phyloP scores from a whole-genome alignment of 805 yeast genomes.

The Lipomyces japonicus region DNA sequence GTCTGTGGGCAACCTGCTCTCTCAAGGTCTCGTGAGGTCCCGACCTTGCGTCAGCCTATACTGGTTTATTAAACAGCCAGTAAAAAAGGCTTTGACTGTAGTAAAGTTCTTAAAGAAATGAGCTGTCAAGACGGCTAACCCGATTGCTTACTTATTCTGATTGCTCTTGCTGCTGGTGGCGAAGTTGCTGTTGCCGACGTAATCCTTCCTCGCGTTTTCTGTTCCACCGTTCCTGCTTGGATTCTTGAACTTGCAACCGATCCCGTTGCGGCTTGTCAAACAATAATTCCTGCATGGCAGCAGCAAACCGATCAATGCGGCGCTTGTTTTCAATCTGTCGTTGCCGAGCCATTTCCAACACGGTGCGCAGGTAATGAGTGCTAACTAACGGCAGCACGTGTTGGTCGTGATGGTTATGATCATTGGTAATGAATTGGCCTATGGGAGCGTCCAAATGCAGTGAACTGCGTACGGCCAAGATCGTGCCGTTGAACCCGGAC shows the following conservation, averaged over 20 bases:
- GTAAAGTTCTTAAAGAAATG: no score
- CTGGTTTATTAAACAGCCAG: no score
- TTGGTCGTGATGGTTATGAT: conserved; percentile 24
- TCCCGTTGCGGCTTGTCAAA: neutral
- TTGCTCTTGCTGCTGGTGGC: neutral
- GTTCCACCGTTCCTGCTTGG: conserved; percentile 18
- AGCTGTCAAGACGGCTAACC: no score
- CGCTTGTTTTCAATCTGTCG: conserved; percentile 63
- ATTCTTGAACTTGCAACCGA: conserved; percentile 4
- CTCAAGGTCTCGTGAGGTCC: no score
- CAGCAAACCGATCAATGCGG: conserved; percentile 43
- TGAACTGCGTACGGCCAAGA: conserved; percentile 73
- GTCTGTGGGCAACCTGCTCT: no score
- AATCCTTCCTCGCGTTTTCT: conserved; percentile 21
- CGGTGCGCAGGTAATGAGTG: conserved; percentile 48
- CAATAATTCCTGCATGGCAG: neutral
- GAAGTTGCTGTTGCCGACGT: conserved; percentile 10
- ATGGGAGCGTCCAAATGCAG: conserved; percentile 74
- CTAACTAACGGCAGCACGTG: conserved; percentile 45
- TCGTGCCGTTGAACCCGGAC: conserved; percentile 76
- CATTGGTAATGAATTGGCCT: conserved; percentile 45
- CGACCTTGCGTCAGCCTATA: no score
- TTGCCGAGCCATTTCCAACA: conserved; percentile 55
- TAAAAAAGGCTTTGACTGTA: no score
- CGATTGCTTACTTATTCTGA: neutral